Evolutionary conservation across 441 rosid species (phyloP), one percentile per base, ranked within the genome.

Genomic region (Gossypium gossypioides): DNA sequence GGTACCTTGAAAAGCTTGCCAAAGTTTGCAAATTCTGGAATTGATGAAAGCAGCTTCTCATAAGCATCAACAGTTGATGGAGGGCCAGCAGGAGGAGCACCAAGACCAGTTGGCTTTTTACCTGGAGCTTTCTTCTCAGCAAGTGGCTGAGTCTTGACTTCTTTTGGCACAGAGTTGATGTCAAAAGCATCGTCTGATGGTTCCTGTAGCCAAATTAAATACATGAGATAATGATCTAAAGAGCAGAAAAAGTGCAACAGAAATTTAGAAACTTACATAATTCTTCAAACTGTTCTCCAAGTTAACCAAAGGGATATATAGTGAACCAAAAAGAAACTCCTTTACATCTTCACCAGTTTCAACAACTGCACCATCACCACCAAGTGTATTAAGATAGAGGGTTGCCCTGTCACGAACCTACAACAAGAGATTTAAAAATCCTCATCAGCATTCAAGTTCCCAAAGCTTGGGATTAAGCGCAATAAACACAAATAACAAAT

Each of bases 381-480:
- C 95, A 79, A 95, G 87, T 24, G 88, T 80, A 72, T 87, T 91
- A 74, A 95, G 79, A 87, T 88, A 95, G 40, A 95, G 86, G n/a
- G 99, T 95, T 50, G 99, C 97, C 80, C 99, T 86, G 84, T 95
- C 99, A 77, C 97, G 97, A 68, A 95, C 97, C 99, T 95, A 78
- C 34, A 79, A 77, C 8, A 73, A 57, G 58, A 55, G 55, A 68
- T 37, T 70, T 72, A 18, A 0, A n/a, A 48, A 6, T 13, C 50
- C 46, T 68, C 40, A 21, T 19, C n/a, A 51, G 15, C 16, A 25
- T 63, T 51, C 18, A 22, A 57, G 32, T 15, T 59, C 66, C 68
- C 58, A 59, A 6, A 52, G 37, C 13, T 22, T 46, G 19, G 51
- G 29, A 10, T 29, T 68, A 52, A 8, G 66, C 51, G 52, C 50